Evolutionary conservation across 2,329 filamentous ascomycete species (phyloP).

Genomic region (Ascochyta rabiei): DNA sequence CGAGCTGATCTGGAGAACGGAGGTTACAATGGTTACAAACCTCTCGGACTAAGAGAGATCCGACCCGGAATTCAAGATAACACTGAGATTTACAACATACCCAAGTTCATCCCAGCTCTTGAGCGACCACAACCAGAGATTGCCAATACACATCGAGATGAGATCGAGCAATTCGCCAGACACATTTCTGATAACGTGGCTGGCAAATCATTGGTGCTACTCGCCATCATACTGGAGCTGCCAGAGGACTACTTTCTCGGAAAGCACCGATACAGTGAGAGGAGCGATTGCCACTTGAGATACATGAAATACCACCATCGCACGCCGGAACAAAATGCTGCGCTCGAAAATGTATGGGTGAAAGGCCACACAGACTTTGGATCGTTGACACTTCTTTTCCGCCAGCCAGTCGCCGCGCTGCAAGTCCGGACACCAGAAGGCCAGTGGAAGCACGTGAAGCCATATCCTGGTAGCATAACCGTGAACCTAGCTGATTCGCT

Average conservation of each 20-base stretch:
- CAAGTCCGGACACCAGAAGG: slow-evolving; percentile 52
- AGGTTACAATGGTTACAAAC: slow-evolving; percentile 57
- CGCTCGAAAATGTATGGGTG: slow-evolving; percentile 41
- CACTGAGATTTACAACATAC: slow-evolving; percentile 64
- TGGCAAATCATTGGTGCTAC: slow-evolving; percentile 57
- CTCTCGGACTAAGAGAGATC: slow-evolving; percentile 31
- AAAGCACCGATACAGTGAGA: slow-evolving; percentile 62
- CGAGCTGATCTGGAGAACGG: slow-evolving; percentile 21
- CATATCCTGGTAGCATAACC: slow-evolving; percentile 46
- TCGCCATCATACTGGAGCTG: slow-evolving; percentile 64
- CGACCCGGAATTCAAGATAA: slow-evolving; percentile 57
- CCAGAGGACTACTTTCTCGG: slow-evolving; percentile 62
- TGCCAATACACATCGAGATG: slow-evolving; percentile 43
- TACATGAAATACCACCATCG: slow-evolving; percentile 65
- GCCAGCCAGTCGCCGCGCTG: slow-evolving; percentile 62
- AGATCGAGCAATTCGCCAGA: slow-evolving; percentile 62
- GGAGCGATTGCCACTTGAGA: slow-evolving; percentile 64
- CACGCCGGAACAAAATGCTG: slow-evolving; percentile 51
- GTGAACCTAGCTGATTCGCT: slow-evolving; percentile 50
- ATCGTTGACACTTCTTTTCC: slow-evolving; percentile 61
- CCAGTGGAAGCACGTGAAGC: slow-evolving; percentile 49
- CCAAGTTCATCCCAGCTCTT: slow-evolving; percentile 65
- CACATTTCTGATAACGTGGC: slow-evolving; percentile 43
- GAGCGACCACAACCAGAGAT: slow-evolving; percentile 46
- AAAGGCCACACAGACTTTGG: slow-evolving; percentile 63